Conservation (phyloP, 495 filamentous ascomycete species). For the Acidiella bohemica region DNA sequence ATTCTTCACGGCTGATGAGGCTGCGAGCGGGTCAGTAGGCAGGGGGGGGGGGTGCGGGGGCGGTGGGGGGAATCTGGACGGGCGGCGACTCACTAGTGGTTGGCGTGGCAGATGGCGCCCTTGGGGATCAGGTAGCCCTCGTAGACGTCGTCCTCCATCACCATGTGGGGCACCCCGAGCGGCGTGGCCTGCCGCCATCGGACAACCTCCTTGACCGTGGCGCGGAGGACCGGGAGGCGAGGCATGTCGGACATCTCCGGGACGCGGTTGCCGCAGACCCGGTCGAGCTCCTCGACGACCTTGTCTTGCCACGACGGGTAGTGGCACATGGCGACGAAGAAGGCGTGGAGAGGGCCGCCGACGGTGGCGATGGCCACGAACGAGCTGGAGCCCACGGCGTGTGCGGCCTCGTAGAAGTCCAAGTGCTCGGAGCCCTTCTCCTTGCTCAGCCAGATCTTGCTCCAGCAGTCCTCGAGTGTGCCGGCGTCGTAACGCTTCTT, state of each 20-base stretch:
- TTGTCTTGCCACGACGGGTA: constrained; percentile 42
- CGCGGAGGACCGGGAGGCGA: constrained; percentile 34
- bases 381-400: constrained; percentile 29
- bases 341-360: constrained; percentile 42
- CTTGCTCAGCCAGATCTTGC: constrained; percentile 18
- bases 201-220: constrained; percentile 47
- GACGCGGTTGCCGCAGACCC: constrained; percentile 32
- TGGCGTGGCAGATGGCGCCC: constrained; percentile 34
- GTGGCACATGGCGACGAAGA: constrained; percentile 45
- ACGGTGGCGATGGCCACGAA: constrained; percentile 31
- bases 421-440: constrained; percentile 13
- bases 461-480: constrained; percentile 21
- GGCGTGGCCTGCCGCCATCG: constrained; percentile 38
- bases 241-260: constrained; percentile 24
- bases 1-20: constrained; percentile 14
- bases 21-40: constrained; percentile 2
- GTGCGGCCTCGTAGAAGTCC: constrained; percentile 31
- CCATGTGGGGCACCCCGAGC: constrained; percentile 16
- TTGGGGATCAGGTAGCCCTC: constrained; percentile 32
- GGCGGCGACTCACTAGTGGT: constrained; percentile 21
- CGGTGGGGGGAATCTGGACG: too few relatives aligned
- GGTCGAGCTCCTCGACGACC: constrained; percentile 43
- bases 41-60: not conserved
- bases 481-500: constrained; percentile 16
- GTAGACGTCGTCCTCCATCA: constrained; percentile 20